A percentile compares a stretch with the other conserved stretches of the same genome.
Evolutionary conservation across 2,329 filamentous ascomycete species (phyloP).

Genomic region (Claviceps capensis): DNA sequence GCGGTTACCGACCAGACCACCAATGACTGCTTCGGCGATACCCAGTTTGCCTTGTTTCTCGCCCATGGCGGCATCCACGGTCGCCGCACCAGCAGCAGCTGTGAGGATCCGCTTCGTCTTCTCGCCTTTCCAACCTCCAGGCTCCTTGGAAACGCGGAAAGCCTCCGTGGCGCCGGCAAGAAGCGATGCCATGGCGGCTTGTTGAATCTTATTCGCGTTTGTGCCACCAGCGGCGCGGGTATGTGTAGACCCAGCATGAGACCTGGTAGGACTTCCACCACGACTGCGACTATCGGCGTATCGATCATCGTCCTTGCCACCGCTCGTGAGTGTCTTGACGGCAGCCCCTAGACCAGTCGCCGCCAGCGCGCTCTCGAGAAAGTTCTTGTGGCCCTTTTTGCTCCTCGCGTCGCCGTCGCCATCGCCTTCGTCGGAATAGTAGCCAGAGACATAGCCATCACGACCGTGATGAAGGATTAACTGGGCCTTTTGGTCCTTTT

Average conservation of each 20-base stretch:
- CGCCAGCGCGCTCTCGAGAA: conserved; percentile 47
- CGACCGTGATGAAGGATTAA: conserved; percentile 40
- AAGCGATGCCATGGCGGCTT: conserved; percentile 82
- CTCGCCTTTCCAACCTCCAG: conserved; percentile 77
- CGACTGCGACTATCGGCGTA: conserved; percentile 32
- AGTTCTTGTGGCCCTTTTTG: conserved; percentile 50
- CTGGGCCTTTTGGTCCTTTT: conserved; percentile 40
- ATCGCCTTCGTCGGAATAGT: conserved; percentile 40
- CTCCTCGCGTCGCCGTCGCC: conserved; percentile 30
- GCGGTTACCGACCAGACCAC: conserved; percentile 74
- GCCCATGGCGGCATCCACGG: conserved; percentile 67
- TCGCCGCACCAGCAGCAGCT: conserved; percentile 72
- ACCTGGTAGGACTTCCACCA: conserved; percentile 29
- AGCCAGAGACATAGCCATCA: conserved; percentile 37
- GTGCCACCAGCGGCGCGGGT: conserved; percentile 26
- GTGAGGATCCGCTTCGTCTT: conserved; percentile 89
- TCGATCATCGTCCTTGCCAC: conserved; percentile 26
- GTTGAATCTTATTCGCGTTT: conserved; percentile 50
- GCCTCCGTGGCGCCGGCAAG: conserved; percentile 85
- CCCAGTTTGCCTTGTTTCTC: conserved; percentile 68
- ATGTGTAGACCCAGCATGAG: conserved; percentile 38
- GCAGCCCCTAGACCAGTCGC: conserved; percentile 48
- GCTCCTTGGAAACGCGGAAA: conserved; percentile 78
- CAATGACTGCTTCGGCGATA: conserved; percentile 74
- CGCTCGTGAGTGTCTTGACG: conserved; percentile 44